Conservation (phyloP, 192 early-diverging fungal genomes). For the Podila epicladia region DNA sequence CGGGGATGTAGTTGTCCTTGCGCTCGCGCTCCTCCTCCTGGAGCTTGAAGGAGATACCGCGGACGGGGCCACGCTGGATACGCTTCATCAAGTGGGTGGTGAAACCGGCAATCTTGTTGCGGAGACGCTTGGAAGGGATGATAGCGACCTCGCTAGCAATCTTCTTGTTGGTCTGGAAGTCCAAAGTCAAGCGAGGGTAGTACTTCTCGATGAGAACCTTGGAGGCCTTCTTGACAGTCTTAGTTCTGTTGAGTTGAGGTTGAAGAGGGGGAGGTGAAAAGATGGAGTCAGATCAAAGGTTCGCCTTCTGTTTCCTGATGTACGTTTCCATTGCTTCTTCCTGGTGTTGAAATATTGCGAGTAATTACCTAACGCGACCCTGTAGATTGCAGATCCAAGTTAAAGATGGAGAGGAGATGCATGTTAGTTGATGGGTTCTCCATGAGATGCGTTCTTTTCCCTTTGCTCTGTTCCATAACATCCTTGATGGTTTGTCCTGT, state of each 20-base stretch:
- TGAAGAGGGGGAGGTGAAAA: background rate
- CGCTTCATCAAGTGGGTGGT: conserved; percentile 99
- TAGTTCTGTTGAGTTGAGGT: conserved; percentile 72
- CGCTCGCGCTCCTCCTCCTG: conserved; percentile 99
- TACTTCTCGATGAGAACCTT: conserved; percentile 99
- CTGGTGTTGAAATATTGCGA: background rate
- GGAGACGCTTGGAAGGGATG: conserved; percentile 98
- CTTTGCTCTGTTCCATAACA: background rate
- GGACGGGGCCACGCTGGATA: conserved; percentile 98
- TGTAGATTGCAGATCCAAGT: conserved; percentile 7
- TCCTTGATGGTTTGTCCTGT: background rate
- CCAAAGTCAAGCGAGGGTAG: conserved; percentile 98
- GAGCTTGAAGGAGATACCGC: conserved; percentile 99
- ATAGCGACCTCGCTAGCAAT: conserved; percentile 98
- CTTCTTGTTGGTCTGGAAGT: conserved; percentile 99
- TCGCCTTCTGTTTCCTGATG: background rate
- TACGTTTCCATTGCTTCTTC: background rate
- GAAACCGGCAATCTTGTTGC: conserved; percentile 99
- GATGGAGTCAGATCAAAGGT: background rate
- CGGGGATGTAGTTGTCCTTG: conserved; percentile 99
- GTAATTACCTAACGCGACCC: conserved; percentile 53
- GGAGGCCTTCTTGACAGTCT: conserved; percentile 99
- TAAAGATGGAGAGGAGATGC: background rate
- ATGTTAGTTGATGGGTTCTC: conserved; percentile 2
- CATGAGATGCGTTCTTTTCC: background rate